A percentile compares a stretch with the other conserved stretches of the same genome.
Conservation (phyloP, 768 basidiomycete species). For the Macrolepiota fuliginosa region DNA sequence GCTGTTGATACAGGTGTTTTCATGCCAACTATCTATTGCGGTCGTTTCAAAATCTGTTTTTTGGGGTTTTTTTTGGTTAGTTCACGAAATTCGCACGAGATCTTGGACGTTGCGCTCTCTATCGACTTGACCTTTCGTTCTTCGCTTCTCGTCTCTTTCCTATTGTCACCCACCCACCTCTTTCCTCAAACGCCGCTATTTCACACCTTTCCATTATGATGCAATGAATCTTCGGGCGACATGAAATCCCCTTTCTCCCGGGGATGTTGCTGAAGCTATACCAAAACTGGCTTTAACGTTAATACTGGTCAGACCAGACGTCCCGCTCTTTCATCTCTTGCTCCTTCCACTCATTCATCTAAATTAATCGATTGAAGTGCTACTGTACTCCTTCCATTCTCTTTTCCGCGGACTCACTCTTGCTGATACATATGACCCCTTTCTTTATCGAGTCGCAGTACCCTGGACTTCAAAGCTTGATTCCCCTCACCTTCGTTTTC, state of each 20-base stretch:
- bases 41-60: not conserved
- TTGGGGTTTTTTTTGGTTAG: not conserved
- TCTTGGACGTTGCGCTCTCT: slow-evolving; percentile 18
- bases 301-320: not conserved
- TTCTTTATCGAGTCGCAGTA: not conserved
- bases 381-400: not conserved
- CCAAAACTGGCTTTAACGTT: not conserved
- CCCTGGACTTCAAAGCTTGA: not conserved
- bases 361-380: not conserved
- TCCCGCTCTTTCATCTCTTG: not conserved
- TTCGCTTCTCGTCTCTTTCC: slow-evolving; percentile 10
- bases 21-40: not conserved
- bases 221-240: not conserved
- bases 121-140: slow-evolving; percentile 13
- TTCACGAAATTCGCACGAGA: slow-evolving; percentile 1
- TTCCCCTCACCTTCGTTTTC: not conserved
- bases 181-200: not conserved
- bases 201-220: not conserved
- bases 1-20: not conserved
- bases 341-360: not conserved
- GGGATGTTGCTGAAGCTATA: not conserved
- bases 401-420: not conserved
- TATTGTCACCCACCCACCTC: not conserved
- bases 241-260: not conserved
- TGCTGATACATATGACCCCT: not conserved